Evolutionary conservation across 768 basidiomycete genomes (phyloP), one percentile per base, ranked within the genome.

Genomic region (Clathrus columnatus): DNA sequence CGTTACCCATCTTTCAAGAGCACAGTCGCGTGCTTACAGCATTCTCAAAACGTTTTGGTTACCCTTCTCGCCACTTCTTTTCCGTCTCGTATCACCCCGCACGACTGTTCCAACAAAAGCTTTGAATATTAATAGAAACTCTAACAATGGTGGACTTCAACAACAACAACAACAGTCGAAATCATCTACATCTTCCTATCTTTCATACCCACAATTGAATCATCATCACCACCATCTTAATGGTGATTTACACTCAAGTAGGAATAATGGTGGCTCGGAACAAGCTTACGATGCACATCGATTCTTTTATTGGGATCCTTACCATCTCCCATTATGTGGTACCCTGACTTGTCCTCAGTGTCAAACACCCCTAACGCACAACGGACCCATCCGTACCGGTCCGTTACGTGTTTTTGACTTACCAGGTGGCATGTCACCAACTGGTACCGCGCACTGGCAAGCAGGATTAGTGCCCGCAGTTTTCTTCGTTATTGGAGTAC

Each of bases 261-360:
- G n/a, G 20, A n/a, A 47, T 26, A 20, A 52, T 26, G 20, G 45
- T 32, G 0, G 24, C 18, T 11, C 23, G 21, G 54, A 55, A 4
- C 54, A 54, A 24, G 27, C 26, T 18, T 45, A 48, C 27, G 54
- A 48, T 20, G 18, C 45, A 52, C 83, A 89, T 59, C 80, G 79
- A 3, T 91, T 91, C 68, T 70, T 91, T n/a, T 91, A 87, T 61
- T 91, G 88, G 88, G 88, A 91, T 58, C 88, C 88, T 0, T 82
- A 83, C 48, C 85, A 87, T 0, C 79, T 91, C 47, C 81, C 88
- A 7, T 87, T 90, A 71, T 87, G 89, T 57, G 88, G 88, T 3
- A 44, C 45, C 17, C 85, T 91, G 44, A 73, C 80, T 1, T 91
- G 88, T 61, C 85, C 87, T 0, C 73, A 63, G 43, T 91, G 88